phyloP scores from a whole-genome alignment of 352 stramenopile species.

The Pythium insidiosum region DNA sequence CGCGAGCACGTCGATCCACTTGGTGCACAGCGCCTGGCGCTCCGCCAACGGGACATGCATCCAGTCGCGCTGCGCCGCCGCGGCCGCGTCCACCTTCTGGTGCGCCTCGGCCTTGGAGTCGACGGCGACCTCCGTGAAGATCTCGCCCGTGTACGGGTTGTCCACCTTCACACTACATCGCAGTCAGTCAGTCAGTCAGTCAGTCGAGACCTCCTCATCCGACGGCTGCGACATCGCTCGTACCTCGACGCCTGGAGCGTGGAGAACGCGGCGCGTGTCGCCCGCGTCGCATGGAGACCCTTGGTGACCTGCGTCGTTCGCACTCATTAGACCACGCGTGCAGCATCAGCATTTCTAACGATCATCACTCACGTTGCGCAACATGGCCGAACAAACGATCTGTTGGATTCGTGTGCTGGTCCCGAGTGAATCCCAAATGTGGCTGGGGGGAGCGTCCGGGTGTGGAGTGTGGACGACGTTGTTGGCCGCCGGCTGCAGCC shows the following conservation, averaged over 20 bases:
- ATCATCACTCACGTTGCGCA: slow-evolving; percentile 12
- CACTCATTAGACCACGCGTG: no score
- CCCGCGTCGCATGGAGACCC: no score
- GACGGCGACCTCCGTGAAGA: slow-evolving; percentile 48
- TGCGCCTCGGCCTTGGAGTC: slow-evolving; percentile 46
- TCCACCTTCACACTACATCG: slow-evolving; percentile 65
- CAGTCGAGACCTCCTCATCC: no score
- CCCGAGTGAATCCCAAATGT: no score
- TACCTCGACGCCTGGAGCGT: no score
- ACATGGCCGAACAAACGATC: background rate
- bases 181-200: no score
- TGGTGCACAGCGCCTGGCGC: slow-evolving; percentile 49
- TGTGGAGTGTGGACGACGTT: no score
- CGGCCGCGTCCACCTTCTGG: slow-evolving; percentile 44
- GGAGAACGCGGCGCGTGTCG: no score
- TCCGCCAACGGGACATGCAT: slow-evolving; percentile 40
- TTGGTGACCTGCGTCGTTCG: no score
- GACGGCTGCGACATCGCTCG: no score
- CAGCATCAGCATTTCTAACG: no score
- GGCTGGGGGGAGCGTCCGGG: no score
- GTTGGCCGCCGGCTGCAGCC: background rate
- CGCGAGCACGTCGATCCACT: slow-evolving; percentile 55
- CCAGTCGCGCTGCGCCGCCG: slow-evolving; percentile 53
- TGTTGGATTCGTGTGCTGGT: slow-evolving; percentile 5
- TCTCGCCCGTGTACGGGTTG: slow-evolving; percentile 70